Evolutionary conservation across 163 green algal species (phyloP).

Genomic region (Chlamydomonas reinhardtii): DNA sequence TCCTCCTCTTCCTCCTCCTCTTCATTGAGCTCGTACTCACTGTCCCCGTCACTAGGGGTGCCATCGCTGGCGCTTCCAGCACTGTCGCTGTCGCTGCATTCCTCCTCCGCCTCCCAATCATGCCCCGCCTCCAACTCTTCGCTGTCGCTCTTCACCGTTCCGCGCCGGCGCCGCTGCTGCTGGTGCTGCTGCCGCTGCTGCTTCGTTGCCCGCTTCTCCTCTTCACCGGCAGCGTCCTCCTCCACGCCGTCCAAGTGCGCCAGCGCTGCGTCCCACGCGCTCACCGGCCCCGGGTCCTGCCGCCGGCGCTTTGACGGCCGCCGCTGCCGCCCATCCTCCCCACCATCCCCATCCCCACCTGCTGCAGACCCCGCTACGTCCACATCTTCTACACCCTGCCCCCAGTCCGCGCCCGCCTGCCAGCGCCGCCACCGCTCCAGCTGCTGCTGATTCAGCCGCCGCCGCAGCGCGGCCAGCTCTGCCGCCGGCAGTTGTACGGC

Average conservation of each 20-base stretch:
- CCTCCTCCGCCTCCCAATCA: conserved; percentile 2
- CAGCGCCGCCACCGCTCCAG: background rate
- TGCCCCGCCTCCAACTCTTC: background rate
- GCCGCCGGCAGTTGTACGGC: conserved; percentile 22
- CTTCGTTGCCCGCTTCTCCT: background rate
- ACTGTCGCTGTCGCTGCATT: conserved; percentile 36
- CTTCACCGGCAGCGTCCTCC: too few relatives aligned
- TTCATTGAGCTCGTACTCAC: background rate
- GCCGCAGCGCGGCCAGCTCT: conserved; percentile 9
- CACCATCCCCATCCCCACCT: too few relatives aligned
- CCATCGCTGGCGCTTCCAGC: conserved; percentile 23
- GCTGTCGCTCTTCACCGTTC: too few relatives aligned
- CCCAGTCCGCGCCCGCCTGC: background rate
- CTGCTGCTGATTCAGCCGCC: background rate
- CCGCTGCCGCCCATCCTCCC: background rate
- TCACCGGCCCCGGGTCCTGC: background rate
- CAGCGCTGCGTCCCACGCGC: conserved; percentile 34
- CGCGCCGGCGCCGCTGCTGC: too few relatives aligned
- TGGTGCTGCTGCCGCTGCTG: too few relatives aligned
- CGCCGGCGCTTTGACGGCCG: background rate
- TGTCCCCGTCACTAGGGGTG: background rate
- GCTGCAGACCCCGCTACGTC: too few relatives aligned
- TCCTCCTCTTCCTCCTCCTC: too few relatives aligned
- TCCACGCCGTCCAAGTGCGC: conserved; percentile 25
- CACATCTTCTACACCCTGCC: too few relatives aligned